Evolutionary conservation across 352 stramenopile species (phyloP), one percentile per base, ranked within the genome.

Genomic region (Phytophthora pseudosyringae): DNA sequence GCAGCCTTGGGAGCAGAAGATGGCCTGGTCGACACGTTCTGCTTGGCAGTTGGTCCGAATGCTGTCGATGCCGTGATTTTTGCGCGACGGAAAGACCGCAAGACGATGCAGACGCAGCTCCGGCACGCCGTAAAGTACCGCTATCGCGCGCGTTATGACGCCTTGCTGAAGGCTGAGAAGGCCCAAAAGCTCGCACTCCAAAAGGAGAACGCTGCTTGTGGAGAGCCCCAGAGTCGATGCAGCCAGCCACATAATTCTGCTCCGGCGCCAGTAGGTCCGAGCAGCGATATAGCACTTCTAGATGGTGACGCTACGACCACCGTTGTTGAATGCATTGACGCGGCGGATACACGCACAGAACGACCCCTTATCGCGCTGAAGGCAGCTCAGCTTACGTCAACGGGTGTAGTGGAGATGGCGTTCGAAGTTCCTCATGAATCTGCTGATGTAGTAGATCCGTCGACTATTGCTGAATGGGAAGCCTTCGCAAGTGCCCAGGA

Each of bases 61-160:
- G 50, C 60, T 49, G 59, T 70, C 44, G 66, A 74, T 15, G 48
- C 41, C 32, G 67, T 75, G 32, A 52, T 75, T 59, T 75, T 75
- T n/a, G 29, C 9, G 7, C 61, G 51, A 52, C 41, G 25, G 16
- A 50, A 59, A 25, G 55, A 70, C 43, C 67, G 67, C 13, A 49
- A 75, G 29, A 59, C 21, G 29, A 64, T 74, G 60, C 44, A 59
- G 15, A 75, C 54, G n/a, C 18, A 52, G 11, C 26, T 75, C 31
- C 31, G 61, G 10, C 9, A 46, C 5, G 21, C n/a, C 4, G 26
- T 53, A 5, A 67, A 67, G 38, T 12, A 21, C 25, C 36, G 50
- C 25, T 75, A 71, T 43, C 48, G 63, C 9, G 25, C 18, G 12
- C 67, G 50, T 3, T 71, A 67, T 25, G 61, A 64, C 1, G 11